Evolutionary conservation across 352 stramenopile genomes (phyloP), one percentile per base, ranked within the genome.

Genomic region (Pythium pectinolyticum): DNA sequence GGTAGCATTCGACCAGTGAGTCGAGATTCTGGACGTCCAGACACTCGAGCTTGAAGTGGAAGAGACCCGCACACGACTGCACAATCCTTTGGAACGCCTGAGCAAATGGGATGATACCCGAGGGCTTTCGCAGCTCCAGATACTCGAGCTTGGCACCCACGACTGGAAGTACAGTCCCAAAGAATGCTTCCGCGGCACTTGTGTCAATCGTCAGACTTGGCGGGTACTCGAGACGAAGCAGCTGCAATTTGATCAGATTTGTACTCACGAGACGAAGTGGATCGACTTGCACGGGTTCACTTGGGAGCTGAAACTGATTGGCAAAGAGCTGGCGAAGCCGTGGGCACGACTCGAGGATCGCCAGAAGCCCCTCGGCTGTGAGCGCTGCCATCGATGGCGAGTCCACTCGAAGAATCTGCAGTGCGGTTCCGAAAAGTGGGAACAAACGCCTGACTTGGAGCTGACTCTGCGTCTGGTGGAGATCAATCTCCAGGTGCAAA

Each of bases 41-140:
- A 46, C 31, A 31, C 15, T 50, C 52, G 8, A 67, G 51, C 24
- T 67, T 67, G 25, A 67, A 41, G 41, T 67, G 60, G 43, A 57
- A 61, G 3, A 67, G 39, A 28, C 60, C 34, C 7, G 30, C 5
- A 22, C 59, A 66, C 9, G 34, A 53, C 25, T 19, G 24, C 0
- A 53, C 51, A 20, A 67, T 67, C 24, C 17, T 32, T 19, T 35
- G n/a, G 28, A 67, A 67, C 1, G 24, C 60, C 3, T 34, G 24
- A 0, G 31, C 28, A 35, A 67, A 67, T 20, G 60, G 60, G 25
- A 67, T 61, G 27, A 61, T 57, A 2, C 52, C 51, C 6, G 20
- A 14, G 10, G 49, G 30, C 1, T 43, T 46, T 11, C 34, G 41
- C 9, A 67, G 3, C 15, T 67, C 60, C 4, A 67, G 45, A 24